Base-by-base conservation (phyloP, 306 rosid genomes). In the Castanea crenata region DNA sequence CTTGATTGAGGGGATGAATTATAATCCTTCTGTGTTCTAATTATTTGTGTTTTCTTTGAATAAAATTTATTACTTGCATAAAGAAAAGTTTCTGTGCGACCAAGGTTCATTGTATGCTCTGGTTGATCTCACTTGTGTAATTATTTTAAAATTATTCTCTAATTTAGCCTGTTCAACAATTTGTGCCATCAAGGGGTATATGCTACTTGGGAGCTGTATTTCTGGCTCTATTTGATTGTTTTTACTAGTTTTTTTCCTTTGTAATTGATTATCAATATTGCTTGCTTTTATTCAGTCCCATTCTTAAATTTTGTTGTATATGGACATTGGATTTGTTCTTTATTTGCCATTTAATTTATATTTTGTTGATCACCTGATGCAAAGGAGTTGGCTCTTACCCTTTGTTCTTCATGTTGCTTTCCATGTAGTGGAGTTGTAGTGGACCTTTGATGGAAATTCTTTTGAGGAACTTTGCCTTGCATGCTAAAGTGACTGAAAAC, bases 401-500 rank as follows among this genome's bases (percentile, higher is more conserved):
- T 16, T 27, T 51, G 29, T 74, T 12, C 35, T 57, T 29, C 14
- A 31, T 34, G 19, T 38, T 81, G 74, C 69, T 80, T 68, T 84
- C 80, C 55, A 67, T 80, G 69, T 79, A 95, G 99, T 92, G 97
- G 98, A 91, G 91, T 82, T 87, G 89, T 82, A 89, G 91, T 77
- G 94, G 95, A 79, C 93, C 99, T 8, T 90, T 91, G 80, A 76
- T 95, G 86, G 97, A 95, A 70, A 73, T 91, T 83, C 87, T 92
- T 54, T 70, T 90, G 71, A 83, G 90, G 85, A 89, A 89, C 85
- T 54, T 91, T 74, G 83, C 84, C 79, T 71, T 92, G 87, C 85
- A 71, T 83, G 86, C 72, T 67, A 85, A 78, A 59, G 74, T 77
- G 58, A 73, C 81, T 71, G 86, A 83, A 80, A 87, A 83, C 82